Evolutionary conservation across 257 asterid genomes (phyloP).

Genomic region (Fraxinus quadrangulata): DNA sequence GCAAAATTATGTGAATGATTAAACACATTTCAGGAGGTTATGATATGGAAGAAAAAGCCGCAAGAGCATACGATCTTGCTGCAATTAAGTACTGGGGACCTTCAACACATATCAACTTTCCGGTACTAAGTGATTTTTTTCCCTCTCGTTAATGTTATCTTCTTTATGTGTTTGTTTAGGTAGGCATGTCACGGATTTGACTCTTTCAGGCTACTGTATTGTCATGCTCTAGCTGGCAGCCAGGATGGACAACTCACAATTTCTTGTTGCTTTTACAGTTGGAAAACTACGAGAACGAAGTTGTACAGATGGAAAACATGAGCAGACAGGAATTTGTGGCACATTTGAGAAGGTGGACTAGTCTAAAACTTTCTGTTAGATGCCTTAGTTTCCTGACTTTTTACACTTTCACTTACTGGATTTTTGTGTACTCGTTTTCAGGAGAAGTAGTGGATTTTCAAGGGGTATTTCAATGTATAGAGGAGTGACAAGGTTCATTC

Average conservation of each 20-base stretch:
- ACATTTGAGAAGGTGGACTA: slow-evolving; percentile 43
- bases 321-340: slow-evolving; percentile 53
- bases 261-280: slow-evolving; percentile 24
- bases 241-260: no score
- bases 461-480: slow-evolving; percentile 56
- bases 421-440: slow-evolving; percentile 5
- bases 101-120: slow-evolving; percentile 46
- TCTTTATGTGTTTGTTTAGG: no score
- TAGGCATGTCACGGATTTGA: no score
- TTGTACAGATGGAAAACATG: slow-evolving; percentile 51
- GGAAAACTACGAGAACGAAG: slow-evolving; percentile 41
- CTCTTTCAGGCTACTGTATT: no score
- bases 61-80: slow-evolving; percentile 52
- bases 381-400: no score
- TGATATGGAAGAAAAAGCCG: slow-evolving; percentile 61
- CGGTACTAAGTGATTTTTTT: slow-evolving; percentile 24
- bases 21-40: slow-evolving; percentile 39
- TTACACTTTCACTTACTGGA: neutral
- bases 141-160: no score
- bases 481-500: slow-evolving; percentile 49
- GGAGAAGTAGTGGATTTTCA: slow-evolving; percentile 52
- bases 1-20: neutral
- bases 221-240: no score
- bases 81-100: slow-evolving; percentile 55
- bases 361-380: neutral